Base-by-base conservation (phyloP, 2,329 filamentous ascomycete species). In the Penicillium hordei region DNA sequence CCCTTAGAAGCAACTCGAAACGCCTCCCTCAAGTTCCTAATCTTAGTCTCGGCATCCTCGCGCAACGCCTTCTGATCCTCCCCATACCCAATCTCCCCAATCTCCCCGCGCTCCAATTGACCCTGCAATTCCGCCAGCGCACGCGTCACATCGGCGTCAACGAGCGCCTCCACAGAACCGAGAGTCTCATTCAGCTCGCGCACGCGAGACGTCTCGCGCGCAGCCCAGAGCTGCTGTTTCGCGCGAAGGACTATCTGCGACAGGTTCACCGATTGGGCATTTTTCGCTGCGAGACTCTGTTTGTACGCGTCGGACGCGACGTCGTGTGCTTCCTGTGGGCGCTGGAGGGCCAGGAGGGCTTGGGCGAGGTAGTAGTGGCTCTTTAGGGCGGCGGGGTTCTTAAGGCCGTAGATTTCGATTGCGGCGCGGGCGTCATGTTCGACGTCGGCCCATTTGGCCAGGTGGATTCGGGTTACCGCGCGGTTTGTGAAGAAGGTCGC, bases 401-500 rank as follows among this genome's bases (percentile, higher is more conserved):
- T 76, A 10, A 65, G 58, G 5, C 73, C 75, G 66, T 85, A 79
- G 6, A 95, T 81, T 58, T 86, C 82, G 49, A 97, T 87, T 62
- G 89, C 91, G 51, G 85, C 81, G 52, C 88, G 76, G 70, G 92
- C 93, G 75, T 97, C 93, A 59, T 85, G 79, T 62, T 94, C 87
- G 48, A 89, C 91, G 10, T 82, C 86, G 31, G 90, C 83, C 85
- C 88, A 95, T 66, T 86, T 81, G 59, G 82, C 78, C 23, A 96
- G 83, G 75, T 89, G 90, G 58, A 94, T 81, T 40, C 92, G 86
- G 4, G 89, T 87, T 77, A 96, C 89, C 51, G 92, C 90, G 53
- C 93, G 90, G 77, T 97, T 97, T 39, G 91, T 93, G 77, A 92
- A 97, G 50, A 96, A 83, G 31, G 89, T 81, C 1, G 89, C 85